Percentiles rank a stretch among this genome's conserved stretches.
These are phyloP conservation scores for Naganishia cerealis DNA, from an alignment of 1,284 basidiomycete species.

Conservation along the genomic window DNA sequence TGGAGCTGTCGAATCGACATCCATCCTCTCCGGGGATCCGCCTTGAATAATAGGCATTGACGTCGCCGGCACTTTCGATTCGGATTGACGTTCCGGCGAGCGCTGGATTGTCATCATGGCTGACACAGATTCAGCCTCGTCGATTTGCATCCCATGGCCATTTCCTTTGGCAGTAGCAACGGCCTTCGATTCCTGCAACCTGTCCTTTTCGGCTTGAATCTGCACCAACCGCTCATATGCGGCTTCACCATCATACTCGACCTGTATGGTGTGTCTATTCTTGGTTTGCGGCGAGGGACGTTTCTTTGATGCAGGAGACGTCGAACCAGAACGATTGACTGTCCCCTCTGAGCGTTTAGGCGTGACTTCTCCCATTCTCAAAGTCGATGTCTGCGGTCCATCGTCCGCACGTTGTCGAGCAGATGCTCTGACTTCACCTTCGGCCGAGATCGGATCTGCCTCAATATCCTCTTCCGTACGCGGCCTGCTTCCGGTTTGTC, in stretches of 20 bases:
- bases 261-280: slow-evolving; percentile 82
- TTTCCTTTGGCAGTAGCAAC: neutral
- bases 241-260: slow-evolving; percentile 69
- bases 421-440: slow-evolving; percentile 21
- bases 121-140: slow-evolving; percentile 11
- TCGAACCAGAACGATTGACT: neutral
- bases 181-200: neutral
- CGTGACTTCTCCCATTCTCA: neutral
- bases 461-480: slow-evolving; percentile 12
- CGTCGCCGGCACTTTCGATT: neutral
- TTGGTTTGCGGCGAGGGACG: slow-evolving; percentile 47
- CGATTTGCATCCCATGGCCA: neutral
- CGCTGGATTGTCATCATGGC: slow-evolving; percentile 12
- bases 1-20: neutral
- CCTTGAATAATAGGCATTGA: neutral
- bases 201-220: neutral
- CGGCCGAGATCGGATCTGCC: slow-evolving; percentile 6
- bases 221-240: slow-evolving; percentile 39
- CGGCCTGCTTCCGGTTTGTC: neutral
- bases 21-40: slow-evolving; percentile 3
- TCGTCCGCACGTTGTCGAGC: slow-evolving; percentile 15
- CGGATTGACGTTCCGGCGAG: slow-evolving; percentile 5
- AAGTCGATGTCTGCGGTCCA: neutral
- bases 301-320: slow-evolving; percentile 32
- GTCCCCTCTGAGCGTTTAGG: neutral